Percentiles rank a stretch among this genome's conserved stretches.
Conservation (phyloP, 192 early-diverging fungal species). For the Coemansia sp. region DNA sequence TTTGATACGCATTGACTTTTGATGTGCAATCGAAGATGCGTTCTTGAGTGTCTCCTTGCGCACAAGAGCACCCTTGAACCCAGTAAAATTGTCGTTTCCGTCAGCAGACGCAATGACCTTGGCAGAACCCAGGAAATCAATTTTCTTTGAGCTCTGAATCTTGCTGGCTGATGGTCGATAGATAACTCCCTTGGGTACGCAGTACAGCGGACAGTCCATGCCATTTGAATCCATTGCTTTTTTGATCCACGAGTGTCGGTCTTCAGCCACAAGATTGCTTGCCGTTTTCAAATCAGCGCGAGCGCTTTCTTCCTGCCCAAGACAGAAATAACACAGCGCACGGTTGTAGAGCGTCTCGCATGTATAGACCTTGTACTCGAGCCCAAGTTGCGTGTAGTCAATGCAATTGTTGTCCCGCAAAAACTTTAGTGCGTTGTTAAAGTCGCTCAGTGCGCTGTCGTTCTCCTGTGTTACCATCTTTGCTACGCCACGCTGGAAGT, state of each 20-base stretch:
- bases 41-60: slow-evolving; percentile 47
- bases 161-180: slow-evolving; percentile 83
- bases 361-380: slow-evolving; percentile 82
- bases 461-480: slow-evolving; percentile 72
- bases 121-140: slow-evolving; percentile 73
- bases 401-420: slow-evolving; percentile 84
- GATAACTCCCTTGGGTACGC: slow-evolving; percentile 72
- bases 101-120: slow-evolving; percentile 80
- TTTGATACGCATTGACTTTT: slow-evolving; percentile 51
- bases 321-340: slow-evolving; percentile 75
- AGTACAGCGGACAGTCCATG: slow-evolving; percentile 70
- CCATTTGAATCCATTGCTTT: slow-evolving; percentile 57
- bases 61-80: slow-evolving; percentile 54
- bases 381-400: slow-evolving; percentile 93
- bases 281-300: slow-evolving; percentile 61
- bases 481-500: slow-evolving; percentile 88
- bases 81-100: slow-evolving; percentile 51
- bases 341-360: slow-evolving; percentile 93
- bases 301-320: slow-evolving; percentile 68
- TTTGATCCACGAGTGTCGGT: slow-evolving; percentile 66
- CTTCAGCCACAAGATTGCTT: slow-evolving; percentile 59
- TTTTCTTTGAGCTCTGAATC: slow-evolving; percentile 78
- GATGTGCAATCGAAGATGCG: slow-evolving; percentile 21
- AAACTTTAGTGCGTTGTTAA: slow-evolving; percentile 75
- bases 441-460: slow-evolving; percentile 70